phyloP scores from a whole-genome alignment of 176 grass and related monocot species.

The Chrysopogon serrulatus region DNA sequence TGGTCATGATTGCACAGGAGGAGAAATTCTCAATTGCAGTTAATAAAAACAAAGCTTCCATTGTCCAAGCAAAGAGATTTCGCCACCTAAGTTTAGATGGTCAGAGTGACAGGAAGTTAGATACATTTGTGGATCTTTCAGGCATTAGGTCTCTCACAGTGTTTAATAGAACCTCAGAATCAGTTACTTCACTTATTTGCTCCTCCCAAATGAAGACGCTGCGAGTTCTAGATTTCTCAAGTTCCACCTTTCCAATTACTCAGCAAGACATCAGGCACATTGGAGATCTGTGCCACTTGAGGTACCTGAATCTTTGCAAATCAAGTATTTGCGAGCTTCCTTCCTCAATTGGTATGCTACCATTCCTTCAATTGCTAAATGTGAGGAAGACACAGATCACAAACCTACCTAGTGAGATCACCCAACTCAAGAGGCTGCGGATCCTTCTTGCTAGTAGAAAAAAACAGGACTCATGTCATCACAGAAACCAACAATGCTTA shows the following conservation, averaged over 20 bases:
- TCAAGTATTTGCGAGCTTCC: neutral
- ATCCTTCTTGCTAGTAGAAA: neutral
- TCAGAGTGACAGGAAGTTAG: neutral
- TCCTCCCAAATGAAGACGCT: neutral
- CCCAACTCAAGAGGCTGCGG: neutral
- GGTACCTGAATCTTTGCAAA: neutral
- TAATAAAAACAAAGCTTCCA: neutral
- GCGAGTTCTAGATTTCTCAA: neutral
- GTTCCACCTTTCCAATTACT: neutral
- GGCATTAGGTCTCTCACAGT: no score
- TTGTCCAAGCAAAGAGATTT: neutral
- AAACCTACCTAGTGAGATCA: neutral
- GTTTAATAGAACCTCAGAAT: no score
- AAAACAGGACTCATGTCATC: neutral
- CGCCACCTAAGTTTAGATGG: neutral
- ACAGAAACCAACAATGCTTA: neutral
- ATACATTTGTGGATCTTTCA: neutral
- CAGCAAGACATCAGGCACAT: neutral
- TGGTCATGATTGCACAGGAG: conserved; percentile 7
- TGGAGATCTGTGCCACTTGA: neutral
- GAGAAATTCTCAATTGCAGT: neutral
- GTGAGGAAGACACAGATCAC: neutral
- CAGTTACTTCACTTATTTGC: neutral
- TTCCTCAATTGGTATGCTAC: neutral
- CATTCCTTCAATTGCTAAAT: neutral